Percentiles rank a stretch among this genome's conserved stretches.
Evolutionary conservation across 805 yeast species (phyloP).

Genomic region (Candida bentonensis): DNA sequence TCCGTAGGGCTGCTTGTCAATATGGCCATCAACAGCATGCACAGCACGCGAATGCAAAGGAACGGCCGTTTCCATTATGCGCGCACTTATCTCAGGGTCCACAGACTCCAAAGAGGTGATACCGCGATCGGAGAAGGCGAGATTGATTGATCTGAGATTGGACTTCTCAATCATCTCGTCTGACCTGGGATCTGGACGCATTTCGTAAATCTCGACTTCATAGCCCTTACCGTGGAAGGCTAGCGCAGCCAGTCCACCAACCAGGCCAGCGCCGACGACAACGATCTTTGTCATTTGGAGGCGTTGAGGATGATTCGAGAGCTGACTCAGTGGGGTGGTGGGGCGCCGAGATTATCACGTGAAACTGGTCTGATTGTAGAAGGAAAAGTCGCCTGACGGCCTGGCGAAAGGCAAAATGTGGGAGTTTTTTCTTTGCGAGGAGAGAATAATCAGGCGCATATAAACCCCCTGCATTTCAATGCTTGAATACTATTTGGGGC

Average conservation of each 20-base stretch:
- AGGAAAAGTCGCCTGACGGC: too few relatives aligned
- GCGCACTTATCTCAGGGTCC: conserved; percentile 40
- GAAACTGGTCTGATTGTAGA: too few relatives aligned
- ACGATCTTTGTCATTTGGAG: conserved; percentile 10
- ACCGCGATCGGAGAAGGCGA: conserved; percentile 83
- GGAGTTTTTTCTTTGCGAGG: too few relatives aligned
- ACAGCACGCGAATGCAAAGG: conserved; percentile 91
- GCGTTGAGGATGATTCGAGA: too few relatives aligned
- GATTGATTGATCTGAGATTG: conserved; percentile 47
- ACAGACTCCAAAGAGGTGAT: conserved; percentile 52
- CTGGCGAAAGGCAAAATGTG: too few relatives aligned
- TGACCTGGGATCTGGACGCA: conserved; percentile 53
- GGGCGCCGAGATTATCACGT: too few relatives aligned
- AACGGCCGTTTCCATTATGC: conserved; percentile 45
- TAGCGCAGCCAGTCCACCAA: conserved; percentile 75
- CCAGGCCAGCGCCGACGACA: conserved; percentile 80
- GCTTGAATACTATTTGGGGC: too few relatives aligned
- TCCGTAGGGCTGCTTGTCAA: conserved; percentile 64
- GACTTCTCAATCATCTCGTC: conserved; percentile 12
- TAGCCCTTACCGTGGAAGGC: conserved; percentile 64
- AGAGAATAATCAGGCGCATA: too few relatives aligned
- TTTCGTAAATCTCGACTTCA: conserved; percentile 57
- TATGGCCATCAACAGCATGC: conserved; percentile 51
- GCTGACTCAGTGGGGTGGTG: too few relatives aligned
- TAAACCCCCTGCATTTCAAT: too few relatives aligned